A percentile compares a stretch with the other conserved stretches of the same genome.
phyloP scores from a whole-genome alignment of 2,329 filamentous ascomycete genomes.

The Huntiella bhutanensis region DNA sequence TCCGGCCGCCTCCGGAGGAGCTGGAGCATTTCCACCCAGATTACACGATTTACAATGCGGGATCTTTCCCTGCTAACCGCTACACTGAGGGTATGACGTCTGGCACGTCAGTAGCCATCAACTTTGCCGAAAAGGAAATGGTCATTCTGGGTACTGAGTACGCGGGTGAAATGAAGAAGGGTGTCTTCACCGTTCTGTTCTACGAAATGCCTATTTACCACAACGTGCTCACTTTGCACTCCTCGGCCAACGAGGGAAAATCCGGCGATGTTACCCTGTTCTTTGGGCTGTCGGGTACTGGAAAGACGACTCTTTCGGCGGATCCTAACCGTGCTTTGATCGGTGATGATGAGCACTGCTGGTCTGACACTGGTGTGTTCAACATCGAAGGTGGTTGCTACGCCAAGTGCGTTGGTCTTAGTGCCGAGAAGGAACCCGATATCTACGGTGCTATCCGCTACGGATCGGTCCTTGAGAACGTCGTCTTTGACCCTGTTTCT shows the following conservation, averaged over 20 bases:
- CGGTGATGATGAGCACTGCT: slow-evolving; percentile 99
- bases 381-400: slow-evolving; percentile 99
- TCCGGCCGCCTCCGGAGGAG: slow-evolving; percentile 77
- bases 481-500: slow-evolving; percentile 83
- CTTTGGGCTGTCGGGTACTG: slow-evolving; percentile 95
- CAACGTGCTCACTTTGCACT: slow-evolving; percentile 95
- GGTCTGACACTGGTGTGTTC: slow-evolving; percentile 91
- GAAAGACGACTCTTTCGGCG: slow-evolving; percentile 95
- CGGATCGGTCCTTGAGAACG: slow-evolving; percentile 94
- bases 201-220: slow-evolving; percentile 99
- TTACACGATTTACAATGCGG: slow-evolving; percentile 99
- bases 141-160: slow-evolving; percentile 98
- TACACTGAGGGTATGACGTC: slow-evolving; percentile 98
- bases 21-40: slow-evolving; percentile 96
- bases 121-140: slow-evolving; percentile 99
- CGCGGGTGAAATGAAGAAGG: slow-evolving; percentile 95
- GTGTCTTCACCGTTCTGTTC: slow-evolving; percentile 96
- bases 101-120: slow-evolving; percentile 91
- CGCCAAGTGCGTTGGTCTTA: slow-evolving; percentile 94
- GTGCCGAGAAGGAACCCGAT: slow-evolving; percentile 96
- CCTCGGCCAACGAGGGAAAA: slow-evolving; percentile 92
- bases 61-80: slow-evolving; percentile 94
- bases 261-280: slow-evolving; percentile 94
- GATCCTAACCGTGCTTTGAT: slow-evolving; percentile 93
- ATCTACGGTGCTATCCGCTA: slow-evolving; percentile 93